Evolutionary conservation across 306 rosid species (phyloP).

Genomic region (Calophaca sinica): DNA sequence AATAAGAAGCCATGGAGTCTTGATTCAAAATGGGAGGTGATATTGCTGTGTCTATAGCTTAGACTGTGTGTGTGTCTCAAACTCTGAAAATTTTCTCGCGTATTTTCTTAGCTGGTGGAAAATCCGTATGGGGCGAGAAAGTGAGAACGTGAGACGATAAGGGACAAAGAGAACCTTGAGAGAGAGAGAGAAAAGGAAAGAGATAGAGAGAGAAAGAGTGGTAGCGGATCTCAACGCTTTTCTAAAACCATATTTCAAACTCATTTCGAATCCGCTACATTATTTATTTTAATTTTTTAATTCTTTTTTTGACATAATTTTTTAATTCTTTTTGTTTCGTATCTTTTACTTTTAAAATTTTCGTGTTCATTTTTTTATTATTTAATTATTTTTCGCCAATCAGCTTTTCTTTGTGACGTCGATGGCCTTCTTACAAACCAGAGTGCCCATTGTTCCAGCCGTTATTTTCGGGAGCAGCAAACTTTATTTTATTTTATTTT

Average conservation of each 20-base stretch:
- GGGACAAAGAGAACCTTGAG: slow-evolving; percentile 68
- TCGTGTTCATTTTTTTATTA: neutral
- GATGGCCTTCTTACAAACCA: slow-evolving; percentile 40
- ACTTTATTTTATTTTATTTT: neutral
- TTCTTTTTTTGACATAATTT: too few species aligned
- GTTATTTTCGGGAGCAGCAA: slow-evolving; percentile 49
- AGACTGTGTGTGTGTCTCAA: neutral
- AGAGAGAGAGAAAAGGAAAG: slow-evolving; percentile 35
- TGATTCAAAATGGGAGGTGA: slow-evolving; percentile 40
- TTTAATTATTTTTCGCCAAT: slow-evolving; percentile 20
- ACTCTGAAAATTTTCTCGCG: slow-evolving; percentile 42
- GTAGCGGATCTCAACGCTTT: slow-evolving; percentile 74
- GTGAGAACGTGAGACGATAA: slow-evolving; percentile 79
- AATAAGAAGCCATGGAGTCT: slow-evolving; percentile 32
- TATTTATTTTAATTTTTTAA: neutral
- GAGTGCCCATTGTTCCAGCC: slow-evolving; percentile 51
- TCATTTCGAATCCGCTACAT: slow-evolving; percentile 63
- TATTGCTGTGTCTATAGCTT: slow-evolving; percentile 10
- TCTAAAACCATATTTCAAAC: slow-evolving; percentile 49
- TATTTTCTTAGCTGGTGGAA: slow-evolving; percentile 58
- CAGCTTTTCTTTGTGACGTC: slow-evolving; percentile 41
- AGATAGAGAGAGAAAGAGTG: slow-evolving; percentile 54
- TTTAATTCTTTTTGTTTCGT: neutral
- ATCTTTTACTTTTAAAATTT: neutral
- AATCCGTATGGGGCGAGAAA: slow-evolving; percentile 68